Percentiles rank a stretch among this genome's conserved stretches.
phyloP scores from a whole-genome alignment of 441 rosid genomes.

The Euphorbia celastroides region DNA sequence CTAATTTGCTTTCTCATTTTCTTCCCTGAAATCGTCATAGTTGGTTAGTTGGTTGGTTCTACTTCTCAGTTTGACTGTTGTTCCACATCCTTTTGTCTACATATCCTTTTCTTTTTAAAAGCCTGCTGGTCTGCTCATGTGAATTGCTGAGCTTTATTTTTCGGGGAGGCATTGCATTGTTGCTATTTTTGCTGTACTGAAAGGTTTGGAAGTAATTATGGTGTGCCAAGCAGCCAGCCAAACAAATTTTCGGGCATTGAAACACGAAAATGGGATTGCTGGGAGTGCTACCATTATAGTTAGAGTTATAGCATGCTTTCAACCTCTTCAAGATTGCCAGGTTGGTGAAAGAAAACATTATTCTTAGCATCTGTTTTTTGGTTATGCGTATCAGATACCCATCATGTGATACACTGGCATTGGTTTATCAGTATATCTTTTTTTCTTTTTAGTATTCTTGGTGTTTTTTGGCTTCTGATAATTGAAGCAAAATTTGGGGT shows the following conservation, averaged over 20 bases:
- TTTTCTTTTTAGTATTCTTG: neutral
- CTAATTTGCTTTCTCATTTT: constrained; percentile 1
- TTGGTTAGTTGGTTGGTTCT: neutral
- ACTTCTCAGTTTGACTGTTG: neutral
- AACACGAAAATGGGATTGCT: constrained; percentile 83
- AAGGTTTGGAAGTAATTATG: constrained; percentile 71
- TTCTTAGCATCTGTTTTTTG: constrained; percentile 8
- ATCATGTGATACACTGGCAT: neutral
- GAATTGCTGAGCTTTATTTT: neutral
- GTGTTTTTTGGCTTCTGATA: neutral
- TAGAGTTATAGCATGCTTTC: constrained; percentile 95
- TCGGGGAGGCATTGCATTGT: constrained; percentile 24
- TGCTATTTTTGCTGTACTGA: constrained; percentile 23
- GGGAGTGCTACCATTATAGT: constrained; percentile 81
- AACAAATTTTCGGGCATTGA: constrained; percentile 90
- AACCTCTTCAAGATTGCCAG: constrained; percentile 96
- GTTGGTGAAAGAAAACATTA: constrained; percentile 44
- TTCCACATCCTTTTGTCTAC: constrained; percentile 4
- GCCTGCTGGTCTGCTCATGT: neutral
- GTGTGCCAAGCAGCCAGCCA: constrained; percentile 97
- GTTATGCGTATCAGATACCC: constrained; percentile 12
- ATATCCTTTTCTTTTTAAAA: constrained; percentile 1
- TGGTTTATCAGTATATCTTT: constrained; percentile 2
- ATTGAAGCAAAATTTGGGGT: neutral
- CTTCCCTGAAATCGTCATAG: neutral